Percentiles rank a stretch among this genome's conserved stretches.
Conservation (phyloP, 192 early-diverging fungal genomes). For the Allomyces arbusculus region DNA sequence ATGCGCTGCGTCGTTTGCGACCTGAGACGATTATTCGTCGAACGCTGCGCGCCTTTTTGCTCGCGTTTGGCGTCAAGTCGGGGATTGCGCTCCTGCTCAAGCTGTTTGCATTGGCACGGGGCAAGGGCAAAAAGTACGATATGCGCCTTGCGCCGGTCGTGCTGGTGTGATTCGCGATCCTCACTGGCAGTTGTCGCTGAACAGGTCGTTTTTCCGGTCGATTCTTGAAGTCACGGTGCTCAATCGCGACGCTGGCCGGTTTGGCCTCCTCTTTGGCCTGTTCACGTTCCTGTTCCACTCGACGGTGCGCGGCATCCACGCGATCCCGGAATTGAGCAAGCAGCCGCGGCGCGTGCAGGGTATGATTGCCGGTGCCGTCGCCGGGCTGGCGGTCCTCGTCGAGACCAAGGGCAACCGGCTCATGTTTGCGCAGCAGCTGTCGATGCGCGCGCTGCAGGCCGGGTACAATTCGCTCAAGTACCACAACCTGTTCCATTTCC, state of each 20-base stretch:
- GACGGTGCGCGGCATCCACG: background rate
- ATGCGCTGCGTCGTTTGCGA: too few relatives aligned
- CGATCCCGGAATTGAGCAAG: background rate
- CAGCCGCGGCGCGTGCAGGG: background rate
- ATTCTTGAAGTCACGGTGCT: background rate
- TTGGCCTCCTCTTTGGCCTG: background rate
- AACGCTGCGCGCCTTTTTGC: background rate
- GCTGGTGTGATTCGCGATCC: too few relatives aligned
- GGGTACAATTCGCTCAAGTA: conserved; percentile 18
- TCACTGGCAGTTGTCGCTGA: background rate
- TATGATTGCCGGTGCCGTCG: conserved; percentile 11
- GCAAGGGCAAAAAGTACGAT: background rate
- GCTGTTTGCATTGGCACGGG: background rate
- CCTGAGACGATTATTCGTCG: too few relatives aligned
- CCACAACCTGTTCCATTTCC: conserved; percentile 14
- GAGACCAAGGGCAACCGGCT: conserved; percentile 16
- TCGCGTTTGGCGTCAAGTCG: background rate
- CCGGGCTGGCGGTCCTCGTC: conserved; percentile 19
- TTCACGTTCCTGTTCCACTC: background rate
- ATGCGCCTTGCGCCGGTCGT: background rate
- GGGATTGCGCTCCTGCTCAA: background rate
- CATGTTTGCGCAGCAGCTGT: conserved; percentile 23
- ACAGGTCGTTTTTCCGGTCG: background rate
- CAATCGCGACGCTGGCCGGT: background rate
- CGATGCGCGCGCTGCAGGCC: conserved; percentile 15